These are phyloP conservation scores for Colletotrichum gigasporum DNA, from an alignment of 2,329 filamentous ascomycete species.

Conservation along the genomic window DNA sequence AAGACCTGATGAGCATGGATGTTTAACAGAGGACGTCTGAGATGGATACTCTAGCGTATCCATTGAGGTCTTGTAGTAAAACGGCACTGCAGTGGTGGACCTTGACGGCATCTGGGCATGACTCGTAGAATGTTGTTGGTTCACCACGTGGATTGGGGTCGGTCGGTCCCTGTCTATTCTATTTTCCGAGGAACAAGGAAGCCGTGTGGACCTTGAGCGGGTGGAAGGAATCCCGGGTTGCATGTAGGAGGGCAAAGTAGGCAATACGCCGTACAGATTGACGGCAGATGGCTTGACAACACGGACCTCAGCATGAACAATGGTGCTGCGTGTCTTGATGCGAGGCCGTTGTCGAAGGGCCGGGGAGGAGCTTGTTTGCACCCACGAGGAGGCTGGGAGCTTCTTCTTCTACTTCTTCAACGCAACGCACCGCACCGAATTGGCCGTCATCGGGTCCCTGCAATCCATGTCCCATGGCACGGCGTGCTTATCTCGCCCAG, in stretches of 20 bases:
- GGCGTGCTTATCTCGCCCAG: constrained; percentile 10
- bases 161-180: not conserved
- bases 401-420: not conserved
- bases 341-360: not conserved
- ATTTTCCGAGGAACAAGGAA: not conserved
- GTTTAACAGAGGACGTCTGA: no score
- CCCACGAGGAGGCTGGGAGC: not conserved
- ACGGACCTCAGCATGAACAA: not conserved
- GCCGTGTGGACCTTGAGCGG: not conserved
- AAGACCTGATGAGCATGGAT: no score
- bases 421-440: not conserved
- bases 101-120: not conserved
- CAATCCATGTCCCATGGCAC: not conserved
- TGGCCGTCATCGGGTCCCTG: not conserved
- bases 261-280: constrained; percentile 2
- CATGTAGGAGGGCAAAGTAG: not conserved
- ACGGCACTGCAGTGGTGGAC: no score
- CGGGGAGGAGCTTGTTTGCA: no score
- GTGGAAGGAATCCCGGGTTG: not conserved
- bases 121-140: not conserved
- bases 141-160: not conserved
- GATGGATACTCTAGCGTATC: no score
- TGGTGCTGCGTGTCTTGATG: not conserved
- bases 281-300: not conserved
- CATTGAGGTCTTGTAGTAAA: no score